Base-by-base conservation (phyloP, 257 asterid species). In the Solanum appendiculatum region DNA sequence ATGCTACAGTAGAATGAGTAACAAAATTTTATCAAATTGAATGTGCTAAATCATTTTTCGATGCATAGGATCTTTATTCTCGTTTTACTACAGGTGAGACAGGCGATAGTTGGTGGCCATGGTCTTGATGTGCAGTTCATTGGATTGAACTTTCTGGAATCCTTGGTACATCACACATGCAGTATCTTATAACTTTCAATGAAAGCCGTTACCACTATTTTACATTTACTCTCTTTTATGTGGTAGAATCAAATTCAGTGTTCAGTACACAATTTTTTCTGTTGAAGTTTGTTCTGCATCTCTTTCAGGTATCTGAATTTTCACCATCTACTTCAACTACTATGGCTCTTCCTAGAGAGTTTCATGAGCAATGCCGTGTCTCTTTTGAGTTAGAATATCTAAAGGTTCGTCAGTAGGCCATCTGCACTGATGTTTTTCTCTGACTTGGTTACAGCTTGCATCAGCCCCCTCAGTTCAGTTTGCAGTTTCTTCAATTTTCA, bases 281-380 rank as follows among this genome's bases (percentile, higher is more conserved):
- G 68, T 64, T 82, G 13, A 56, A 68, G 69, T 29, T 70, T 83
- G 40, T 74, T 85, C 46, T 87, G 84, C 84, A 31, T 15, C 40
- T 66, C 8, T 83, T 89, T 69, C 85, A 96, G 99, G 98, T 97
- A 78, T 97, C 99, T 88, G 99, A 97, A 91, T 95, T 95, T 92
- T 94, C 98, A 86, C 99, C 97, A 46, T 91, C 98, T 87, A 94
- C 99, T 85, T 89, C 98, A 70, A 90, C 94, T 87, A 97, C 97
- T 58, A 91, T 97, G 99, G 98, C 99, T 87, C 98, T 95, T 92
- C 98, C 99, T 42, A 94, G 96, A 87, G 99, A 97, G 91, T 97
- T 94, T 89, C 99, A 97, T 63, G 95, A 95, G 88, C 95, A 91
- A 88, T 97, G 99, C 89, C 92, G 93, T 78, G 90, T 88, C 85